A percentile compares a stretch with the other conserved stretches of the same genome.
Conservation (phyloP, 306 rosid species). For the Casuarina equisetifolia region DNA sequence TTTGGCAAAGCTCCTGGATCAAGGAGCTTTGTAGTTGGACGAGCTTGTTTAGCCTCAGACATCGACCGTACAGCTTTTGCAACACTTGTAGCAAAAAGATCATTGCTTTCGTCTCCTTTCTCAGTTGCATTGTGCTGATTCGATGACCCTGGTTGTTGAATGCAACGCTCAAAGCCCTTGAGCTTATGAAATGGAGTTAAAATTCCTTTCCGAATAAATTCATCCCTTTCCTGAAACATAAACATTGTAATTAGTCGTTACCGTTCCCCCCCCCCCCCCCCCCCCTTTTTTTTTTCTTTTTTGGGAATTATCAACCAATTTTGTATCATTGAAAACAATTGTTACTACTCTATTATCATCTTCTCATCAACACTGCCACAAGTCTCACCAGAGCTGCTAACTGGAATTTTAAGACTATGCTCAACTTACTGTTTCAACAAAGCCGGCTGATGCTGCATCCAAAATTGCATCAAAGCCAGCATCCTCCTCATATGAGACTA, state of each 20-base stretch:
- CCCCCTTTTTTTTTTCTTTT: constrained; percentile 16
- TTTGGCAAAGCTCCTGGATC: constrained; percentile 66
- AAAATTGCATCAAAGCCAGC: constrained; percentile 75
- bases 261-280: constrained; percentile 3
- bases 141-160: constrained; percentile 63
- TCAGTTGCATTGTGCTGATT: constrained; percentile 35
- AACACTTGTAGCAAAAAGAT: constrained; percentile 60
- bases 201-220: constrained; percentile 80
- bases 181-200: constrained; percentile 93
- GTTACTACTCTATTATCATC: neutral
- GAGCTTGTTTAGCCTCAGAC: constrained; percentile 81
- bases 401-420: constrained; percentile 12
- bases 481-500: constrained; percentile 79
- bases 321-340: constrained; percentile 5
- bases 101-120: constrained; percentile 38
- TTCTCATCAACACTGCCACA: neutral
- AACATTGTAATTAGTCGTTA: constrained; percentile 36
- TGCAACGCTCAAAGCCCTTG: constrained; percentile 84
- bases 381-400: constrained; percentile 11
- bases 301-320: constrained; percentile 2
- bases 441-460: constrained; percentile 93
- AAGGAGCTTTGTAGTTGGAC: constrained; percentile 84
- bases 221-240: constrained; percentile 85
- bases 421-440: constrained; percentile 90
- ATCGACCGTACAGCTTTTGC: constrained; percentile 68